A percentile compares a stretch with the other conserved stretches of the same genome.
Evolutionary conservation across 1,284 basidiomycete genomes (phyloP).

Genomic region (Puccinia coronata): DNA sequence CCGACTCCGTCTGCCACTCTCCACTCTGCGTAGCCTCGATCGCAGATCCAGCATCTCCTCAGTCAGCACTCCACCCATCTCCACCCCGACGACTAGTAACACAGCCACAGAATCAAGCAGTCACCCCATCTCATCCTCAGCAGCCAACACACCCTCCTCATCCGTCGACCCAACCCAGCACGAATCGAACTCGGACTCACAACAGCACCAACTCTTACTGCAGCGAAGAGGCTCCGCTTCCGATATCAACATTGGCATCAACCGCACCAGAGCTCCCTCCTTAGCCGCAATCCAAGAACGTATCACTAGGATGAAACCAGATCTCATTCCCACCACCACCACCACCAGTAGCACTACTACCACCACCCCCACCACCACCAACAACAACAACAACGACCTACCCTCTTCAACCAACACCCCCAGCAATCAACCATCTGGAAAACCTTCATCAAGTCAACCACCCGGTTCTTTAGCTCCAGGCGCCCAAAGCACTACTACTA

Average conservation of each 20-base stretch:
- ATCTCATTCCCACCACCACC: neutral
- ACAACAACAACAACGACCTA: too few species aligned
- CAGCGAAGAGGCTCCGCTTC: constrained; percentile 28
- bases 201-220: constrained; percentile 10
- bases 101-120: neutral
- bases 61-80: too few species aligned
- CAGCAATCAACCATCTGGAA: neutral
- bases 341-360: too few species aligned
- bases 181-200: neutral
- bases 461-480: neutral
- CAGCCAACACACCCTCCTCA: neutral
- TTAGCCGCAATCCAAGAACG: constrained; percentile 45
- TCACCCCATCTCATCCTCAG: neutral
- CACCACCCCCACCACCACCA: too few species aligned
- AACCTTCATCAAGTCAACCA: neutral
- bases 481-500: neutral
- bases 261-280: constrained; percentile 33
- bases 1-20: constrained; percentile 10
- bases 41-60: constrained; percentile 3
- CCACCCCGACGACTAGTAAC: neutral
- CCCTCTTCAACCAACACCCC: too few species aligned
- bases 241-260: constrained; percentile 33
- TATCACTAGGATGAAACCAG: constrained; percentile 23
- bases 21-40: neutral
- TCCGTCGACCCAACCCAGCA: neutral